Evolutionary conservation across 2,329 filamentous ascomycete genomes (phyloP).

Genomic region (Cladosporium sp.): DNA sequence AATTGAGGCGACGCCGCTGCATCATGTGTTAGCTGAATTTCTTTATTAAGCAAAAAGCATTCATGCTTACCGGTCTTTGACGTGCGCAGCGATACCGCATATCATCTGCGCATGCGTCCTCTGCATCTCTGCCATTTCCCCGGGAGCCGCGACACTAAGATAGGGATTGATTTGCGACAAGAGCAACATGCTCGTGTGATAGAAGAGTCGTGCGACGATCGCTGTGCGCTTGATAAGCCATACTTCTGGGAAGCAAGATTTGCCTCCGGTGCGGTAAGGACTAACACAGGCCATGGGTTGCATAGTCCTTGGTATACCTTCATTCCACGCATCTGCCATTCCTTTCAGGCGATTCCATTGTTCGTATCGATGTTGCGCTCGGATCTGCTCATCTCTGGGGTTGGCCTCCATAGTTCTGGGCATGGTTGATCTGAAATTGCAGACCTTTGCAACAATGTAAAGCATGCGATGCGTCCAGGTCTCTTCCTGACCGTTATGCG

Average conservation of each 20-base stretch:
- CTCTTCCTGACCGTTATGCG: slow-evolving; percentile 65
- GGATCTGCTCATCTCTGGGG: slow-evolving; percentile 59
- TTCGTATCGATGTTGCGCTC: slow-evolving; percentile 60
- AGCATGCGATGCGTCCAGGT: slow-evolving; percentile 85
- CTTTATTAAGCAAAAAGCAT: not conserved
- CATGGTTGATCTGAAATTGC: slow-evolving; percentile 74
- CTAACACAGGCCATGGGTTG: slow-evolving; percentile 75
- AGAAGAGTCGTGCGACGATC: slow-evolving; percentile 78
- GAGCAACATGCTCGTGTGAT: slow-evolving; percentile 79
- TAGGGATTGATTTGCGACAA: slow-evolving; percentile 76
- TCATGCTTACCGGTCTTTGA: slow-evolving; percentile 62
- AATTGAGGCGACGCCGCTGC: slow-evolving; percentile 67
- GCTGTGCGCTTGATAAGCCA: slow-evolving; percentile 83
- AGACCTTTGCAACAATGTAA: slow-evolving; percentile 81
- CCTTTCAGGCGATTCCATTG: slow-evolving; percentile 78
- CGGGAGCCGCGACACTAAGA: slow-evolving; percentile 50
- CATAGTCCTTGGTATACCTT: slow-evolving; percentile 77
- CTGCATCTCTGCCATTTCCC: slow-evolving; percentile 67
- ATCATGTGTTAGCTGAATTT: slow-evolving; percentile 11
- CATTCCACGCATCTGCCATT: slow-evolving; percentile 81
- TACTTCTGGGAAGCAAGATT: slow-evolving; percentile 78
- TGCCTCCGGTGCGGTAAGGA: slow-evolving; percentile 60
- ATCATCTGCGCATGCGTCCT: slow-evolving; percentile 76
- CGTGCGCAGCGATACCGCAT: slow-evolving; percentile 83
- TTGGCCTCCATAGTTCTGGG: slow-evolving; percentile 58